Evolutionary conservation across 140 eudicot species (phyloP), one percentile per base, ranked within the genome.

Genomic region (Flaveria floridana): DNA sequence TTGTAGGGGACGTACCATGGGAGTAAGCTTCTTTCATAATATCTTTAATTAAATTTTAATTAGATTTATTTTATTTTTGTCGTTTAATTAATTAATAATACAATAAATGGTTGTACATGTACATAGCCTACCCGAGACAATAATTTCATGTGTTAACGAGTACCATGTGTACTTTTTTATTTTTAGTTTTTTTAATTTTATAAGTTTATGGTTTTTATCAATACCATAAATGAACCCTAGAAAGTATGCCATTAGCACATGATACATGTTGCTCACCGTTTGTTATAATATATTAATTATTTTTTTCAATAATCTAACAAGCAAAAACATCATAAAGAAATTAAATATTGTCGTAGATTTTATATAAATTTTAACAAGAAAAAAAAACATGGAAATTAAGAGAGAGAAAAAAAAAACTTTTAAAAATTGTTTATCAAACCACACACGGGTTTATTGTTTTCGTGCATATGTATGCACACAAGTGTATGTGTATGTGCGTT

Each of bases 1-100:
- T 85, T 30, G 79, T 85, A 14, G 87, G 87, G 57, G 89, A 85
- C 42, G 90, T 86, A 14, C 85, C 90, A 1, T 79, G 89, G 89
- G 82, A 79, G 86, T 85, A 85, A 79, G 86, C 67, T 25, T 16
- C 47, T 41, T 21, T 64, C 6, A 7, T 44, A 7, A 42, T 37
- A 1, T 23, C 13, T 12, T 14, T n/a, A 9, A 0, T 4, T 15
- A 42, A 4, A 21, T 6, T 19, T 3, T 47, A 7, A 7, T 48
- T 23, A 9, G 1, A 21, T 21, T 64, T 34, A 2, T 6, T 14
- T 69, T 39, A 68, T 39, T 66, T 37, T 16, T 42, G 72, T 67
- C 37, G n/a, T 67, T 67, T 19, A 18, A 39, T 16, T 67, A 39
- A 15, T 37, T 34, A 42, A 67, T 67, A 47, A 71, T 71, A 71